Percentiles rank a stretch among this genome's conserved stretches.
These are phyloP conservation scores for Wickerhamiella occidentalis DNA, from an alignment of 805 yeast genomes.

Conservation along the genomic window DNA sequence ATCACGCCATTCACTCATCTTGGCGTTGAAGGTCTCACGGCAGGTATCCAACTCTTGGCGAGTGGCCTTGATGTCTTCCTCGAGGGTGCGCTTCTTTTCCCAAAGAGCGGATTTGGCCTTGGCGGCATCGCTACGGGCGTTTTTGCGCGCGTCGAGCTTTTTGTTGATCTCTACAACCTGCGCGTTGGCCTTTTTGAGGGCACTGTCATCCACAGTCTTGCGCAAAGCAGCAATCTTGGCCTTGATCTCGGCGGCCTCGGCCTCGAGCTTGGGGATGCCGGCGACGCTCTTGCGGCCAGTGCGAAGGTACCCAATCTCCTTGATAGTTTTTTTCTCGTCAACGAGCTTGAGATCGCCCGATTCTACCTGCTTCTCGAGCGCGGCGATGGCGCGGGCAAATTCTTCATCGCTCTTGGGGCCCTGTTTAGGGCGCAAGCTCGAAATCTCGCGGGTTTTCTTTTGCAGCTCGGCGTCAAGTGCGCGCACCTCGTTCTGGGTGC, in stretches of 20 bases:
- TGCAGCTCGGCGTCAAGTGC: constrained; percentile 56
- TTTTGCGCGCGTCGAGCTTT: constrained; percentile 51
- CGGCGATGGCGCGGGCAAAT: constrained; percentile 25
- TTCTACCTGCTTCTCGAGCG: constrained; percentile 61
- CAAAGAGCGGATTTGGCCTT: constrained; percentile 44
- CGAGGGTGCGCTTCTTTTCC: constrained; percentile 38
- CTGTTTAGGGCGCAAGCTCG: constrained; percentile 55
- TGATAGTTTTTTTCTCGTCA: constrained; percentile 74
- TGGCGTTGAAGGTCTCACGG: constrained; percentile 52
- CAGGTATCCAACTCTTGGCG: constrained; percentile 38
- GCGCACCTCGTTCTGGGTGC: constrained; percentile 54
- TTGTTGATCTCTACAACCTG: constrained; percentile 59
- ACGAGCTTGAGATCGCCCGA: constrained; percentile 74
- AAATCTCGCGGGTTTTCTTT: constrained; percentile 64
- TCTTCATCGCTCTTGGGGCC: constrained; percentile 39
- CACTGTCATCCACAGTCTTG: constrained; percentile 42
- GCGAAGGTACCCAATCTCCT: constrained; percentile 74
- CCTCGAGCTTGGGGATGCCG: constrained; percentile 60
- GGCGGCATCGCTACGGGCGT: constrained; percentile 54
- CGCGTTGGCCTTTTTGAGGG: constrained; percentile 53
- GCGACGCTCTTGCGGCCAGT: constrained; percentile 70
- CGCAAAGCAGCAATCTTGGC: constrained; percentile 64
- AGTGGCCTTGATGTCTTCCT: constrained; percentile 53
- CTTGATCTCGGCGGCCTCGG: constrained; percentile 67
- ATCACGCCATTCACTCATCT: constrained; percentile 62